Conservation (phyloP, 1,284 basidiomycete species). For the Tylopilus sp. region DNA sequence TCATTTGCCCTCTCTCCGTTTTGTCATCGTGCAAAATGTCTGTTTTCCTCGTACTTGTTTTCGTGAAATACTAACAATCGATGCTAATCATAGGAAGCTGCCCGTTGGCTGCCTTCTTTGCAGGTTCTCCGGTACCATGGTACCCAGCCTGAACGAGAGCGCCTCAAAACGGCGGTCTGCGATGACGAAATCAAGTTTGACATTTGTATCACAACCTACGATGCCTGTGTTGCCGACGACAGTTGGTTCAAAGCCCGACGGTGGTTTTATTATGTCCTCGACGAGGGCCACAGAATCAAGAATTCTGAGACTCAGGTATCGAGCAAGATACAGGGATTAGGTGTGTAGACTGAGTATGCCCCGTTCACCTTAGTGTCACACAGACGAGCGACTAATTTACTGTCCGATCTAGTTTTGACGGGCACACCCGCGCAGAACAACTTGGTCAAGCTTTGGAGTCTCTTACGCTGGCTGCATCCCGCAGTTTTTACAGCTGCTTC, state of each 20-base stretch:
- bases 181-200: slow-evolving; percentile 49
- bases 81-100: slow-evolving; percentile 56
- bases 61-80: slow-evolving; percentile 3
- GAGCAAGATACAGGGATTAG: slow-evolving; percentile 56
- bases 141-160: slow-evolving; percentile 56
- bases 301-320: slow-evolving; percentile 61
- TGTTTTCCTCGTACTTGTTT: background rate
- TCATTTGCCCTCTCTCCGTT: slow-evolving; percentile 73
- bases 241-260: slow-evolving; percentile 66
- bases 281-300: slow-evolving; percentile 74
- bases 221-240: slow-evolving; percentile 59
- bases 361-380: background rate
- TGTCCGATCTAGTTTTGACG: slow-evolving; percentile 58
- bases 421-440: slow-evolving; percentile 76
- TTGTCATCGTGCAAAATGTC: slow-evolving; percentile 65
- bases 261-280: slow-evolving; percentile 69
- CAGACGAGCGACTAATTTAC: slow-evolving; percentile 11
- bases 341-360: slow-evolving; percentile 61
- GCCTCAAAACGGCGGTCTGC: slow-evolving; percentile 54
- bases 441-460: slow-evolving; percentile 66
- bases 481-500: slow-evolving; percentile 61
- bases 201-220: slow-evolving; percentile 70
- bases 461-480: slow-evolving; percentile 69
- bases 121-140: slow-evolving; percentile 64
- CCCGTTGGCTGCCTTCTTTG: slow-evolving; percentile 66